Percentiles rank a stretch among this genome's conserved stretches.
Evolutionary conservation across 2,329 filamentous ascomycete genomes (phyloP).

Genomic region (Achaetomium macrosporum): DNA sequence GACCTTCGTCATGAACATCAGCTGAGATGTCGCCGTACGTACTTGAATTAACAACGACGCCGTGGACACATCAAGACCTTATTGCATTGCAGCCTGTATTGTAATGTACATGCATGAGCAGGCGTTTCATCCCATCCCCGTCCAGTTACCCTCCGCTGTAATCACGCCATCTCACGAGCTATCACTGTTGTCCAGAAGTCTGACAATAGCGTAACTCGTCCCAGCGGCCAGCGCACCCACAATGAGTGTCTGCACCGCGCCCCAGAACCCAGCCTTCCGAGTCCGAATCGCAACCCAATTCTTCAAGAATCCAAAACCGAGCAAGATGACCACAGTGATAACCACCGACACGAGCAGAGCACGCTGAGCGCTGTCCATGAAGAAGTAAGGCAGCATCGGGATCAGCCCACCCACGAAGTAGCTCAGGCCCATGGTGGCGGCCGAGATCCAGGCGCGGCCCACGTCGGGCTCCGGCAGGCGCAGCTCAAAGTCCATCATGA

Average conservation of each 20-base stretch:
- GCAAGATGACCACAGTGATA: conserved; percentile 55
- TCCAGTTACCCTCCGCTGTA: no score
- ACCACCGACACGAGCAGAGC: conserved; percentile 54
- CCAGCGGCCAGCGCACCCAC: conserved; percentile 61
- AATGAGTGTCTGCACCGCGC: conserved; percentile 58
- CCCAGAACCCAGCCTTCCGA: conserved; percentile 48
- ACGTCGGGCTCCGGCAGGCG: conserved; percentile 41
- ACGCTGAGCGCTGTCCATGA: conserved; percentile 40
- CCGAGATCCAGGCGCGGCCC: conserved; percentile 47
- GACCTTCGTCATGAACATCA: no score
- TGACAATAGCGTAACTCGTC: conserved; percentile 58
- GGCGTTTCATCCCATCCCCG: no score
- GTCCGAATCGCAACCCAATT: conserved; percentile 47
- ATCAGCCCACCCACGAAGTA: conserved; percentile 67
- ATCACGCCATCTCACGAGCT: background rate
- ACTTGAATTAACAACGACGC: no score
- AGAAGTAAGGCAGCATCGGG: conserved; percentile 66
- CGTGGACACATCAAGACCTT: no score
- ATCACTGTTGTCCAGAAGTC: conserved; percentile 41
- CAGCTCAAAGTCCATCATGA: conserved; percentile 56
- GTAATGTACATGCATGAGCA: no score
- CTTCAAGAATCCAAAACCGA: conserved; percentile 61
- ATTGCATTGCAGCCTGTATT: no score
- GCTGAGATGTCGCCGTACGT: no score
- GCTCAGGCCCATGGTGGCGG: conserved; percentile 59